phyloP scores from a whole-genome alignment of 2,329 filamentous ascomycete genomes.

The Fusarium penzigii region DNA sequence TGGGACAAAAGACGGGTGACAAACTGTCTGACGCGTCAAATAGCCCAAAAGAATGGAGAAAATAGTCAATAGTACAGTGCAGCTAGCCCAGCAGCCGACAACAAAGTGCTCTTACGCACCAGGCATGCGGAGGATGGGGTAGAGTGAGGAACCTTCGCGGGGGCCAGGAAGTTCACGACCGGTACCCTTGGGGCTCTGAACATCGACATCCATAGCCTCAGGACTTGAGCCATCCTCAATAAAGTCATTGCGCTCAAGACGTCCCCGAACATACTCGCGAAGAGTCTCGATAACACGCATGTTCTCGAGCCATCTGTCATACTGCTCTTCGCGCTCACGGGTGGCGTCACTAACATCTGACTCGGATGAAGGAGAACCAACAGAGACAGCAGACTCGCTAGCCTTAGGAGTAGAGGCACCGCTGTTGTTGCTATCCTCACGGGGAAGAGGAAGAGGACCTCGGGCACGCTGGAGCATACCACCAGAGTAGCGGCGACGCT shows the following conservation, averaged over 20 bases:
- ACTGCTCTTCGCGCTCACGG: constrained; percentile 60
- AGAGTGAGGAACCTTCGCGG: constrained; percentile 38
- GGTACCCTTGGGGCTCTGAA: constrained; percentile 33
- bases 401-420: constrained; percentile 46
- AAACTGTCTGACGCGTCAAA: neutral
- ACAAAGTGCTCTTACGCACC: constrained; percentile 28
- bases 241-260: constrained; percentile 59
- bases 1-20: neutral
- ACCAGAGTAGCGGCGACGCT: constrained; percentile 65
- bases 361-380: constrained; percentile 56
- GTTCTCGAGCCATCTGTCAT: constrained; percentile 67
- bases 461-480: constrained; percentile 65
- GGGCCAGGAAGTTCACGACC: constrained; percentile 24
- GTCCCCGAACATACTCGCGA: constrained; percentile 56
- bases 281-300: constrained; percentile 65
- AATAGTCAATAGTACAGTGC: constrained; percentile 24
- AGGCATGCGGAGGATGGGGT: constrained; percentile 43
- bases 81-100: constrained; percentile 15
- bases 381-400: constrained; percentile 43
- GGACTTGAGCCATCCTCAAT: constrained; percentile 31
- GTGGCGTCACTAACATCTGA: constrained; percentile 54
- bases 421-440: constrained; percentile 40
- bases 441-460: constrained; percentile 42
- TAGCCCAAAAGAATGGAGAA: constrained; percentile 6
- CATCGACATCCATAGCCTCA: constrained; percentile 41